These are phyloP conservation scores for Laetiporus sulphureus DNA, from an alignment of 1,284 basidiomycete species.

Conservation along the genomic window DNA sequence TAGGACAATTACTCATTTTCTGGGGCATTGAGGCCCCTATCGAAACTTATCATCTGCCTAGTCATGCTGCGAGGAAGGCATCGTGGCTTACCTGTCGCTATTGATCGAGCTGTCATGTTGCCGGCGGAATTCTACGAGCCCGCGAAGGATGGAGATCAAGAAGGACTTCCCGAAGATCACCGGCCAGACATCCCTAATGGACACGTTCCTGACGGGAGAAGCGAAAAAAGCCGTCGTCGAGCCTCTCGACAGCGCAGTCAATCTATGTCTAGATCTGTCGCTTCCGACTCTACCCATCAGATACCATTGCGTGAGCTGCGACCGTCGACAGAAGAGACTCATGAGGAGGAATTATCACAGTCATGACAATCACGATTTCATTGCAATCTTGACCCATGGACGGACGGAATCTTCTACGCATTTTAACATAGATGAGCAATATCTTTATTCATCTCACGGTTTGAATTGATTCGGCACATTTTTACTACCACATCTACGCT, in stretches of 20 bases:
- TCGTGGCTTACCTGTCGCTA: slow-evolving; percentile 82
- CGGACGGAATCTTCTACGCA: no score
- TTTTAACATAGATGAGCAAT: no score
- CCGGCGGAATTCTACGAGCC: slow-evolving; percentile 45
- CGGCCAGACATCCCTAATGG: not conserved
- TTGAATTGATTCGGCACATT: no score
- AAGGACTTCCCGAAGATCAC: not conserved
- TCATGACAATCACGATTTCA: not conserved
- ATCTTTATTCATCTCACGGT: no score
- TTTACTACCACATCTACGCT: no score
- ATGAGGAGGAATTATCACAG: not conserved
- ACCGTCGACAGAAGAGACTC: not conserved
- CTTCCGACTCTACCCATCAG: not conserved
- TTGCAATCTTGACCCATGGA: no score
- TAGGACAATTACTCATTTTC: slow-evolving; percentile 76
- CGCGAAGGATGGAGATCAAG: slow-evolving; percentile 3
- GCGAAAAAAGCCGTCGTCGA: not conserved
- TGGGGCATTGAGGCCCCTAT: slow-evolving; percentile 73
- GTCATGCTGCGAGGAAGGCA: slow-evolving; percentile 95
- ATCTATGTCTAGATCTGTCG: not conserved
- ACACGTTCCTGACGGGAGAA: not conserved
- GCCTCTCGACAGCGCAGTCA: not conserved
- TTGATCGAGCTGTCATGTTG: slow-evolving; percentile 82
- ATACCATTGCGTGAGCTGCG: not conserved
- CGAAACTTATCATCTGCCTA: slow-evolving; percentile 78